Percentiles rank a stretch among this genome's conserved stretches.
Conservation (phyloP, 768 basidiomycete species). For the Mycena leptocephala region DNA sequence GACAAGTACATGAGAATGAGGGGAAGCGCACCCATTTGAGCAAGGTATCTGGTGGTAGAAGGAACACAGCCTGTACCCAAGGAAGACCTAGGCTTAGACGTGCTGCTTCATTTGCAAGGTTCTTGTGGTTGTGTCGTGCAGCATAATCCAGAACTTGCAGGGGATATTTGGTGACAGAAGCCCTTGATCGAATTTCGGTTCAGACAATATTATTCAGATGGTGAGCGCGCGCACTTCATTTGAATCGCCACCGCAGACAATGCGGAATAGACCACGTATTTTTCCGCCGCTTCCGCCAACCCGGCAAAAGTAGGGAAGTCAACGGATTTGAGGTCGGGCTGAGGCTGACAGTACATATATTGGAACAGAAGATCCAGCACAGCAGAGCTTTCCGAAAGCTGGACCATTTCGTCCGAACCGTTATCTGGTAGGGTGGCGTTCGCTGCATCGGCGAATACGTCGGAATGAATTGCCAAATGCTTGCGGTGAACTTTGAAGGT, state of each 20-base stretch:
- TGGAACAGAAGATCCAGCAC: slow-evolving; percentile 41
- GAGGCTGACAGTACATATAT: slow-evolving; percentile 38
- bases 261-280: background rate
- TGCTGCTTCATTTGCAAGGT: background rate
- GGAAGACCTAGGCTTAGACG: background rate
- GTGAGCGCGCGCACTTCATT: background rate
- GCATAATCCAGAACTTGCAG: background rate
- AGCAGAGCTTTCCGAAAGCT: slow-evolving; percentile 23
- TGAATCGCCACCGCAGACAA: background rate
- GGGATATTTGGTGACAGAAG: background rate
- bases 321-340: slow-evolving; percentile 33
- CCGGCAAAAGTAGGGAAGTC: slow-evolving; percentile 20
- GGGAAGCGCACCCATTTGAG: background rate
- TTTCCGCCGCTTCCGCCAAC: background rate
- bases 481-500: slow-evolving; percentile 30
- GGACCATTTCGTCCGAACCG: background rate
- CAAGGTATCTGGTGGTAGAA: background rate
- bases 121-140: background rate
- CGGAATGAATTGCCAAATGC: slow-evolving; percentile 26
- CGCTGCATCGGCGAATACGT: slow-evolving; percentile 13
- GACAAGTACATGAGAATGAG: background rate
- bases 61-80: background rate
- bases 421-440: background rate
- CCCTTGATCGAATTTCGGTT: background rate
- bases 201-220: background rate